Evolutionary conservation across 2,329 filamentous ascomycete genomes (phyloP), one percentile per base, ranked within the genome.

Genomic region (Didymella segeticola): DNA sequence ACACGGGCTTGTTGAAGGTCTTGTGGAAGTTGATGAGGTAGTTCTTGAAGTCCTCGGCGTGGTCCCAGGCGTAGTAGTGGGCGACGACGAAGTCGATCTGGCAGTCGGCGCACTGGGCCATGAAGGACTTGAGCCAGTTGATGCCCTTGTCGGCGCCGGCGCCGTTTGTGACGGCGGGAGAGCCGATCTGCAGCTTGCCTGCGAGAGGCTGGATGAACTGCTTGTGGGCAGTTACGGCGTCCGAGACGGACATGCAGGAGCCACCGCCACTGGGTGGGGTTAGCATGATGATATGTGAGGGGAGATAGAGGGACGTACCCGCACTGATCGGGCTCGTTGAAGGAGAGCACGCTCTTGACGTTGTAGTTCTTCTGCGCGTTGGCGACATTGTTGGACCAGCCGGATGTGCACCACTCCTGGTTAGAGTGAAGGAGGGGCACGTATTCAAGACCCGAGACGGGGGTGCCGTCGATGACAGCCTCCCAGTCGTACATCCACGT

Each of bases 401-500:
- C 62, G n/a, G 45, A 38, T 10, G 64, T 67, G 57, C 67, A 66
- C 56, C 64, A 66, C n/a, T 60, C 55, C 22, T 62, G 49, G 55
- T 66, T 64, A 42, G 61, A 63, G 65, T 74, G 72, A 8, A 74
- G 64, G 34, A 72, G 88, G 55, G 89, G 89, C 31, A 89, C 81
- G 74, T 80, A 92, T 72, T 83, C 80, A 60, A 86, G 66, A 22
- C 70, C 64, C 10, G 63, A 54, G 47, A 78, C 72, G 26, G 76
- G 75, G 41, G 75, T 69, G 36, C 79, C 70, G 15, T 64, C 65
- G 39, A 81, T 80, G 47, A 64, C 60, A 9, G 64, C 67, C 48
- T 78, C 85, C 88, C 88, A 91, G 80, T 89, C 88, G 79, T 89
- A 89, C 45, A 77, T 81, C 87, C 87, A 90, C 20, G 74, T 72